Percentiles rank a stretch among this genome's conserved stretches.
Evolutionary conservation across 805 yeast genomes (phyloP).

Genomic region (Yamadazyma akitaensis): DNA sequence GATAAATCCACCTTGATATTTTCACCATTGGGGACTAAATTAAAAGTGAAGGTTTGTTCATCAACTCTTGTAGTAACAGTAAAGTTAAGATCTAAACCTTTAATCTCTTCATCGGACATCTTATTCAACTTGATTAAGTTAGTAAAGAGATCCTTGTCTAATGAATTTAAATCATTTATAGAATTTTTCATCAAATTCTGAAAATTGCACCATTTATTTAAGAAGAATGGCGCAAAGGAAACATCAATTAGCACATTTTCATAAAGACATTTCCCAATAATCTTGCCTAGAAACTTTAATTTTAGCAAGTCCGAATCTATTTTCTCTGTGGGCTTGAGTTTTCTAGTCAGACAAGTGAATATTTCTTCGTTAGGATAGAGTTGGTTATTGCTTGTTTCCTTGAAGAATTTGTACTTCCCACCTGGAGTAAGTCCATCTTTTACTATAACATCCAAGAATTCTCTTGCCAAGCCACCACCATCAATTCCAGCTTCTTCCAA

Average conservation of each 20-base stretch:
- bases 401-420: constrained; percentile 30
- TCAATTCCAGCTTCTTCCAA: constrained; percentile 91
- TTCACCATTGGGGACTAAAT: constrained; percentile 61
- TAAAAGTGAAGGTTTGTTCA: constrained; percentile 41
- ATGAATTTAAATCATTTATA: constrained; percentile 71
- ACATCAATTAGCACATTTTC: constrained; percentile 79
- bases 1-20: constrained; percentile 50
- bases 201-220: constrained; percentile 59
- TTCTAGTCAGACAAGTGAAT: constrained; percentile 27
- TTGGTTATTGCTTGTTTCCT: constrained; percentile 49
- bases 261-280: constrained; percentile 86
- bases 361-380: constrained; percentile 72
- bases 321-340: constrained; percentile 26
- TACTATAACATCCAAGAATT: constrained; percentile 72
- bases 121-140: constrained; percentile 61
- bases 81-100: constrained; percentile 61
- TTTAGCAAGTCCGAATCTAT: constrained; percentile 27
- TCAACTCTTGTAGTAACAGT: constrained; percentile 52
- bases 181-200: constrained; percentile 48
- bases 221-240: constrained; percentile 80
- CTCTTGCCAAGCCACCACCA: constrained; percentile 96
- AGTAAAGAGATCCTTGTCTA: constrained; percentile 65
- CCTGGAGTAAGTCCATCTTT: constrained; percentile 58
- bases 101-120: constrained; percentile 55
- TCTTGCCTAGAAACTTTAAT: constrained; percentile 68